Evolutionary conservation across 345 rosid species (phyloP).

Genomic region (Schrenkiella parvula): DNA sequence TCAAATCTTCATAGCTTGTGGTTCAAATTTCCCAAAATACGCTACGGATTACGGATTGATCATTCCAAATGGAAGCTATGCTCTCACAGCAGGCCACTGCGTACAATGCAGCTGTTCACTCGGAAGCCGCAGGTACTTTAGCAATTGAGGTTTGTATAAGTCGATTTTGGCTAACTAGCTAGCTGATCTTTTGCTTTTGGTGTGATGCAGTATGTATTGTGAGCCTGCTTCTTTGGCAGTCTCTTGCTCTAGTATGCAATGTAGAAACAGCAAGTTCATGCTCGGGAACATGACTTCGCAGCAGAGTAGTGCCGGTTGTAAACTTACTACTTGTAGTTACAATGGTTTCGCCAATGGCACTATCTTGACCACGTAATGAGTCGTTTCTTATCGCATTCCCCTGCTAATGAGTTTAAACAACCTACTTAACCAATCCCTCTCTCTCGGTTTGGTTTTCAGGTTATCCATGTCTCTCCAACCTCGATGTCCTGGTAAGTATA

Average conservation of each 20-base stretch:
- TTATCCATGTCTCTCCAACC: constrained; percentile 83
- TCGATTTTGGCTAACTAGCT: neutral
- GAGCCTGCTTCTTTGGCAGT: constrained; percentile 82
- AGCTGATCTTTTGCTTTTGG: neutral
- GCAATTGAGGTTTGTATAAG: neutral
- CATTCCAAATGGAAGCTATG: constrained; percentile 91
- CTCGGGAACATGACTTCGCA: constrained; percentile 67
- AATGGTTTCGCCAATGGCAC: constrained; percentile 76
- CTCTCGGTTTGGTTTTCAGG: constrained; percentile 38
- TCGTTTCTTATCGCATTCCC: neutral
- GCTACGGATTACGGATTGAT: constrained; percentile 71
- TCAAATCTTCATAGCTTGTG: constrained; percentile 55
- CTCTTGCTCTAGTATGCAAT: constrained; percentile 96
- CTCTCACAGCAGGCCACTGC: constrained; percentile 87
- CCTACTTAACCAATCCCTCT: neutral
- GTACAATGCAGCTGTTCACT: constrained; percentile 95
- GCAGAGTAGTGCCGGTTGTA: constrained; percentile 88
- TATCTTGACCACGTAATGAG: constrained; percentile 61
- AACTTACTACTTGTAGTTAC: constrained; percentile 72
- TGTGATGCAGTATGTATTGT: constrained; percentile 69
- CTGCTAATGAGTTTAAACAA: neutral
- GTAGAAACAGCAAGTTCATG: constrained; percentile 79
- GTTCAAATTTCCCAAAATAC: constrained; percentile 74
- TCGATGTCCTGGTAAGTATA: constrained; percentile 70
- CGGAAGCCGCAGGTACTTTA: constrained; percentile 66